phyloP scores from a whole-genome alignment of 768 basidiomycete genomes.

The Suillus luteus region DNA sequence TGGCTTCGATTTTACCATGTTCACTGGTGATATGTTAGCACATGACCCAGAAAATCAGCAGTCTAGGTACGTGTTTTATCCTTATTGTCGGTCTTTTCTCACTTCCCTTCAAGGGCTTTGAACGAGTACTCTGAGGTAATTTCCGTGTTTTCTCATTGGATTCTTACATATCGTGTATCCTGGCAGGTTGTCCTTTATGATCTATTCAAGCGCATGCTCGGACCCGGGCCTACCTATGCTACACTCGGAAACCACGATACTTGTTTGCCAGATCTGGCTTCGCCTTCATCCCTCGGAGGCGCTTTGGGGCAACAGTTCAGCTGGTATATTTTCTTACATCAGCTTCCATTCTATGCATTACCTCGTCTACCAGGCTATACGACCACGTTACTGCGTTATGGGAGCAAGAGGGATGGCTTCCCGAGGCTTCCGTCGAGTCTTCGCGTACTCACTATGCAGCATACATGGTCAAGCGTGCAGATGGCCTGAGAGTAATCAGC shows the following conservation, averaged over 20 bases:
- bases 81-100: neutral
- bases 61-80: constrained; percentile 47
- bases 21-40: constrained; percentile 73
- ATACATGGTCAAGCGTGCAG: constrained; percentile 66
- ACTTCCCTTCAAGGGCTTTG: constrained; percentile 46
- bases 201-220: constrained; percentile 61
- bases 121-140: constrained; percentile 62
- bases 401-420: constrained; percentile 72
- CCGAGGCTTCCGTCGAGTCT: constrained; percentile 50
- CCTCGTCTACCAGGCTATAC: constrained; percentile 58
- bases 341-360: neutral
- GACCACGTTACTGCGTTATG: constrained; percentile 72
- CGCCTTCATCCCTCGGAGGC: constrained; percentile 58
- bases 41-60: constrained; percentile 70
- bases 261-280: constrained; percentile 59
- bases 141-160: neutral
- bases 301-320: constrained; percentile 60
- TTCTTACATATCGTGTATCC: constrained; percentile 9
- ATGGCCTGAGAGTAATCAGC: constrained; percentile 71
- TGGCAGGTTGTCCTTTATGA: constrained; percentile 63
- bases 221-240: constrained; percentile 72
- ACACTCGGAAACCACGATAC: constrained; percentile 79
- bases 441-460: constrained; percentile 73
- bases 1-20: constrained; percentile 67
- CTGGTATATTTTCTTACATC: neutral